Conservation (phyloP, 2,329 filamentous ascomycete species). For the Ilyonectria mors-panacis region DNA sequence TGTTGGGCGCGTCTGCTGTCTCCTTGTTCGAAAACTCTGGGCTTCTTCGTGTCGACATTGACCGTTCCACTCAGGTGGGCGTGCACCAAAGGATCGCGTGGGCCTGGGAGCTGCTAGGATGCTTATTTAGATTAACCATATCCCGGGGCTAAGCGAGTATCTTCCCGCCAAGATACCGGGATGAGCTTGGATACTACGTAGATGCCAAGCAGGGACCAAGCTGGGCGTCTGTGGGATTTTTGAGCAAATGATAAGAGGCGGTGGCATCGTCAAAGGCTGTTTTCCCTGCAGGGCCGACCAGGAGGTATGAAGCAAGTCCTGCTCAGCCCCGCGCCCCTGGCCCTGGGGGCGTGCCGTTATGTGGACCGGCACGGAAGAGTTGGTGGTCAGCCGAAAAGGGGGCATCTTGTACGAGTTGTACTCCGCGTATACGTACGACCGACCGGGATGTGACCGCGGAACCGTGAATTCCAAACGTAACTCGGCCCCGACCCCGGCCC, state of each 20-base stretch:
- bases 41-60: not conserved
- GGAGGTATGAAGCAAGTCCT: not conserved
- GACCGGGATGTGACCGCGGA: too few species aligned
- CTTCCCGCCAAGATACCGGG: not conserved
- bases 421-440: not conserved
- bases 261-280: not conserved
- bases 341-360: not conserved
- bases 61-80: not conserved
- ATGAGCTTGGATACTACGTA: not conserved
- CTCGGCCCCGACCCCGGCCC: too few species aligned
- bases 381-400: not conserved
- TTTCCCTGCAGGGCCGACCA: not conserved
- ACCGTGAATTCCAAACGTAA: too few species aligned
- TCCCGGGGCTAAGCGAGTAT: not conserved
- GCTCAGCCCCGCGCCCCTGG: not conserved
- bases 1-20: not conserved
- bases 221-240: not conserved
- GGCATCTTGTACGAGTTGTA: not conserved
- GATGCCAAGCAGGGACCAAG: not conserved
- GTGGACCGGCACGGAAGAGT: not conserved
- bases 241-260: not conserved
- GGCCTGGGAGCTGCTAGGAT: not conserved
- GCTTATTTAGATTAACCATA: not conserved
- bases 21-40: not conserved
- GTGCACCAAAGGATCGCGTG: too few species aligned